Conservation (phyloP, 1,139 yeast species). For the Nakaseomyces nivariensis region DNA sequence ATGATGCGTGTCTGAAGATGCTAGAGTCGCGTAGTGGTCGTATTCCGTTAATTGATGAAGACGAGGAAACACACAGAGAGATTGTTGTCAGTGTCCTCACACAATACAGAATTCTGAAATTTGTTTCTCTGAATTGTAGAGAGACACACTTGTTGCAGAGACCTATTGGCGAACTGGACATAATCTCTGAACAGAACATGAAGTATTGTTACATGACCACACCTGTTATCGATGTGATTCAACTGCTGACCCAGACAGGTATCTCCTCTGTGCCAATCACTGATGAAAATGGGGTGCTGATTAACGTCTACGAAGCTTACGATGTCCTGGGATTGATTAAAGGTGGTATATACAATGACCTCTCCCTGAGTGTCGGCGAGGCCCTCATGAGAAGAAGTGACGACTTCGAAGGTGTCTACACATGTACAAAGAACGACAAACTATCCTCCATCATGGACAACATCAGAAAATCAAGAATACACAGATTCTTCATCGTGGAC, state of each 20-base stretch:
- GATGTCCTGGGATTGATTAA: conserved; percentile 88
- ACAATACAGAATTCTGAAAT: conserved; percentile 90
- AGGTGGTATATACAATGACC: conserved; percentile 88
- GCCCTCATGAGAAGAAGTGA: conserved; percentile 91
- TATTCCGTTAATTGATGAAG: conserved; percentile 89
- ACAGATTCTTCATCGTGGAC: conserved; percentile 88
- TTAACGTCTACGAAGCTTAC: conserved; percentile 92
- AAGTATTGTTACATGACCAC: conserved; percentile 83
- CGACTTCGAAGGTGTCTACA: conserved; percentile 96
- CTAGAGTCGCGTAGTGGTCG: conserved; percentile 82
- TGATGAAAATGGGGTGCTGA: conserved; percentile 61
- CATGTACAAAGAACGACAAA: conserved; percentile 83
- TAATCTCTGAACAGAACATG: conserved; percentile 51
- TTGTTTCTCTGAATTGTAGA: conserved; percentile 91
- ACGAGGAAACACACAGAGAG: conserved; percentile 86
- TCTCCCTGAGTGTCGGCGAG: conserved; percentile 89
- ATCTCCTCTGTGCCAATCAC: conserved; percentile 91
- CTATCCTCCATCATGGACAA: conserved; percentile 90
- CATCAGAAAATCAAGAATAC: conserved; percentile 81
- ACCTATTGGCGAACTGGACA: conserved; percentile 61
- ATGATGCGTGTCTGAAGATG: conserved; percentile 93
- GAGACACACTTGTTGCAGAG: conserved; percentile 79
- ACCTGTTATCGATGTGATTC: conserved; percentile 91
- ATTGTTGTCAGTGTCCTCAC: conserved; percentile 93
- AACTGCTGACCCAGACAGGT: conserved; percentile 62